phyloP scores from a whole-genome alignment of 495 filamentous ascomycete genomes.

The Sordaria brevicollis region DNA sequence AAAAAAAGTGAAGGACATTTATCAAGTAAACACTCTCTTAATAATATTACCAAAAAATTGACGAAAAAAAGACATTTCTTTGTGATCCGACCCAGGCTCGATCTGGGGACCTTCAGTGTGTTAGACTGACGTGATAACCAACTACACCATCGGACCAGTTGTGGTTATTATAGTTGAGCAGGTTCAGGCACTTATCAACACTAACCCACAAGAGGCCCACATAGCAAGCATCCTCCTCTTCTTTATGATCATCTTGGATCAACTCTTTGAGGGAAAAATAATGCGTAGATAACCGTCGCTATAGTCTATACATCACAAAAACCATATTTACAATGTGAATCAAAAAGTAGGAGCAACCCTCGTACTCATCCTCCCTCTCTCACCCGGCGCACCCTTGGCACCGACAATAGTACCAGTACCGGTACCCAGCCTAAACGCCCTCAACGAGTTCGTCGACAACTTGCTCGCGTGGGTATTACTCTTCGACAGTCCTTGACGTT shows the following conservation, averaged over 20 bases:
- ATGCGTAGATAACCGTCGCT: background rate
- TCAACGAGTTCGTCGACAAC: slow-evolving; percentile 16
- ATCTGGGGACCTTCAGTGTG: background rate
- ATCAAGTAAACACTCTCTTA: no score
- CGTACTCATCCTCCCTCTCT: background rate
- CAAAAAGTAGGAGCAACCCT: slow-evolving; percentile 10
- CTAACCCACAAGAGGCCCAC: background rate
- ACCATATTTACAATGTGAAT: background rate
- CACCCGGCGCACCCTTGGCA: background rate
- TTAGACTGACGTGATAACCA: background rate
- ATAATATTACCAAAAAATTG: no score
- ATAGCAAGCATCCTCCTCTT: background rate
- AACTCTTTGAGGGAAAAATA: background rate
- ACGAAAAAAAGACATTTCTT: background rate
- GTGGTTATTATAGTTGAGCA: background rate
- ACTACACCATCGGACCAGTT: background rate
- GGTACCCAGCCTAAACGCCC: slow-evolving; percentile 12
- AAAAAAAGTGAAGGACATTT: no score
- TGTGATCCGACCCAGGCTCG: background rate
- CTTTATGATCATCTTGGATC: background rate
- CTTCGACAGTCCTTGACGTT: background rate
- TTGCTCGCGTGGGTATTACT: background rate
- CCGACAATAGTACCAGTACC: background rate
- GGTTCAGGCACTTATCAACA: background rate
- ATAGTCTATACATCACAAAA: background rate